A percentile compares a stretch with the other conserved stretches of the same genome.
Conservation (phyloP, 192 early-diverging fungal genomes). For the Mortierella antarctica region DNA sequence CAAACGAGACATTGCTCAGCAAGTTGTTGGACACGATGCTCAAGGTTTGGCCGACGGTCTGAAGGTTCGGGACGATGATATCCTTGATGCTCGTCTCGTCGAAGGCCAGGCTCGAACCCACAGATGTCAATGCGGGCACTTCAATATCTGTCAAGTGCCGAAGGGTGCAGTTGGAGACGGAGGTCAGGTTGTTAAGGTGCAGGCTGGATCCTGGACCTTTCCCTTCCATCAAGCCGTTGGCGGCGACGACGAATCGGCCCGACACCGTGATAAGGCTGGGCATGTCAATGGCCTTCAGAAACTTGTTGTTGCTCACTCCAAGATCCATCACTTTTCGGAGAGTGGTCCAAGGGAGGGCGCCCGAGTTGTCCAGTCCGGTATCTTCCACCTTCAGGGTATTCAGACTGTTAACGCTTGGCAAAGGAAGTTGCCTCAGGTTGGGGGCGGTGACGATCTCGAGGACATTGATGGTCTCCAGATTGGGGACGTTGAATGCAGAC, state of each 20-base stretch:
- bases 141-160: conserved; percentile 61
- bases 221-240: conserved; percentile 58
- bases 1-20: conserved; percentile 67
- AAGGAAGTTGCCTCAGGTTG: conserved; percentile 43
- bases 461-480: conserved; percentile 51
- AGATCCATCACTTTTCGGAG: conserved; percentile 56
- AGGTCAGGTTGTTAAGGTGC: conserved; percentile 60
- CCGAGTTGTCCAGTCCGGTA: conserved; percentile 57
- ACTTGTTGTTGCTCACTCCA: conserved; percentile 67
- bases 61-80: conserved; percentile 59
- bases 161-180: conserved; percentile 69
- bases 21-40: conserved; percentile 67
- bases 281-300: conserved; percentile 63
- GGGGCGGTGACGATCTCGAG: conserved; percentile 66
- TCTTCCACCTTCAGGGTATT: conserved; percentile 57
- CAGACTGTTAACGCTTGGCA: conserved; percentile 40
- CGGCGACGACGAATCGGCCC: conserved; percentile 65
- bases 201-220: conserved; percentile 50
- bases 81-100: conserved; percentile 66
- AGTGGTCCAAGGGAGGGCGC: conserved; percentile 49
- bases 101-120: conserved; percentile 68
- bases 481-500: conserved; percentile 53
- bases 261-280: conserved; percentile 53
- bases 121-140: conserved; percentile 55
- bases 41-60: conserved; percentile 63